phyloP scores from a whole-genome alignment of 257 asterid genomes.

The Catharanthus roseus region DNA sequence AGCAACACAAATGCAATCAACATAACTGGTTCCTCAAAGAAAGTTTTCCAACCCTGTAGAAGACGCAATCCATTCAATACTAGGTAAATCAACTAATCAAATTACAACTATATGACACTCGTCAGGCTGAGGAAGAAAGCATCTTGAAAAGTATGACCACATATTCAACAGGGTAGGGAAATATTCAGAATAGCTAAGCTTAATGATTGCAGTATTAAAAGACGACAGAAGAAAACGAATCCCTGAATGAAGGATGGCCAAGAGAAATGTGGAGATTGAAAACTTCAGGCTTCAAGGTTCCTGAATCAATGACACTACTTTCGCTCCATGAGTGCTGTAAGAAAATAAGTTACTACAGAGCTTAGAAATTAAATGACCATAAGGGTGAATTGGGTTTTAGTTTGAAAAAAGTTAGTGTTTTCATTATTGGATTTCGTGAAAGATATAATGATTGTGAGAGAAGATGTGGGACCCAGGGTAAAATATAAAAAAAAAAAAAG shows the following conservation, averaged over 20 bases:
- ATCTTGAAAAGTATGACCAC: background rate
- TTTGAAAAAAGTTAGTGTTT: too few species aligned
- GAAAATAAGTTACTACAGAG: too few species aligned
- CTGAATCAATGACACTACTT: background rate
- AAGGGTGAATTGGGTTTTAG: too few species aligned
- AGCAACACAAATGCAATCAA: constrained; percentile 94
- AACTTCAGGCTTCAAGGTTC: background rate
- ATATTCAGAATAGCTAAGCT: background rate
- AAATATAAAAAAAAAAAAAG: too few species aligned
- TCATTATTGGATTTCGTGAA: too few species aligned
- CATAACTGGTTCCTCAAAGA: constrained; percentile 99
- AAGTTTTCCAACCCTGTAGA: constrained; percentile 89
- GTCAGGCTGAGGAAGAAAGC: background rate
- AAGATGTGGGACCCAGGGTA: too few species aligned
- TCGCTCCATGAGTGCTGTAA: background rate
- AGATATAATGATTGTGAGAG: too few species aligned
- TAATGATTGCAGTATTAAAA: background rate
- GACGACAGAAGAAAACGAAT: background rate
- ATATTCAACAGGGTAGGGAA: background rate
- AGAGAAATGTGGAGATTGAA: background rate
- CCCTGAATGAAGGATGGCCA: background rate
- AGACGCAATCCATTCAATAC: constrained; percentile 20
- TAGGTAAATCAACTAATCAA: background rate
- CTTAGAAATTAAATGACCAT: too few species aligned
- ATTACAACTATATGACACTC: constrained; percentile 11